Evolutionary conservation across 768 basidiomycete genomes (phyloP).

Genomic region (Xerocomus spinulosus): DNA sequence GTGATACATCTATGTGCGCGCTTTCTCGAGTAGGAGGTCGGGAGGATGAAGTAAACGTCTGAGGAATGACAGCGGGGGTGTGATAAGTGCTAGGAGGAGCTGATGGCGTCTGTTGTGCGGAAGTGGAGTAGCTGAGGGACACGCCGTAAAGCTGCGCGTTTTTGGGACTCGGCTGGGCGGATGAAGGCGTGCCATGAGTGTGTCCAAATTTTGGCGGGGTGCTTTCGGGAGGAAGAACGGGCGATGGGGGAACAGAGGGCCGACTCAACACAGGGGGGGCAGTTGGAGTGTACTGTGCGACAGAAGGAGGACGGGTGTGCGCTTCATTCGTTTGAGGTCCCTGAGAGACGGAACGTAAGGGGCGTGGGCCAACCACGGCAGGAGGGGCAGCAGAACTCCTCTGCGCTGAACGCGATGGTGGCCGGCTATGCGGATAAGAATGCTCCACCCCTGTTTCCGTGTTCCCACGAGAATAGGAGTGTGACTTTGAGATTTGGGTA

Average conservation of each 20-base stretch:
- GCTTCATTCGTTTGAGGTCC: slow-evolving; percentile 22
- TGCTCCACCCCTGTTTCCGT: slow-evolving; percentile 21
- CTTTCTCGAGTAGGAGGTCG: slow-evolving; percentile 26
- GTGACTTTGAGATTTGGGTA: slow-evolving; percentile 16
- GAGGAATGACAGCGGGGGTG: slow-evolving; percentile 22
- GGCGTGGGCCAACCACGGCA: slow-evolving; percentile 25
- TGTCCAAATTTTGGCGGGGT: slow-evolving; percentile 16
- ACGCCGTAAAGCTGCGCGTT: slow-evolving; percentile 14
- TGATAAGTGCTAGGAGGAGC: slow-evolving; percentile 15
- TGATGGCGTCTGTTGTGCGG: slow-evolving; percentile 18
- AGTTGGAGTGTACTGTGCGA: slow-evolving; percentile 7
- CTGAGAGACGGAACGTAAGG: slow-evolving; percentile 27
- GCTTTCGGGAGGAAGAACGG: slow-evolving; percentile 9
- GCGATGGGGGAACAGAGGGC: slow-evolving; percentile 18
- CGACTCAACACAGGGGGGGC: slow-evolving; percentile 11
- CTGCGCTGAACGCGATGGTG: slow-evolving; percentile 26
- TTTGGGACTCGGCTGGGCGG: slow-evolving; percentile 26
- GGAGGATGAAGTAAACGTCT: slow-evolving; percentile 19
- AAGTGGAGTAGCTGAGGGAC: slow-evolving; percentile 6
- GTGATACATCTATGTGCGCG: slow-evolving; percentile 4
- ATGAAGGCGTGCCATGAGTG: slow-evolving; percentile 5
- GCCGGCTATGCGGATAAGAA: slow-evolving; percentile 20
- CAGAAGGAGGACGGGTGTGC: slow-evolving; percentile 25
- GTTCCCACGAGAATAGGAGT: slow-evolving; percentile 23
- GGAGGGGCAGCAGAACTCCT: slow-evolving; percentile 22